Evolutionary conservation across 768 basidiomycete species (phyloP).

Genomic region (Xerocomus spinulosus): DNA sequence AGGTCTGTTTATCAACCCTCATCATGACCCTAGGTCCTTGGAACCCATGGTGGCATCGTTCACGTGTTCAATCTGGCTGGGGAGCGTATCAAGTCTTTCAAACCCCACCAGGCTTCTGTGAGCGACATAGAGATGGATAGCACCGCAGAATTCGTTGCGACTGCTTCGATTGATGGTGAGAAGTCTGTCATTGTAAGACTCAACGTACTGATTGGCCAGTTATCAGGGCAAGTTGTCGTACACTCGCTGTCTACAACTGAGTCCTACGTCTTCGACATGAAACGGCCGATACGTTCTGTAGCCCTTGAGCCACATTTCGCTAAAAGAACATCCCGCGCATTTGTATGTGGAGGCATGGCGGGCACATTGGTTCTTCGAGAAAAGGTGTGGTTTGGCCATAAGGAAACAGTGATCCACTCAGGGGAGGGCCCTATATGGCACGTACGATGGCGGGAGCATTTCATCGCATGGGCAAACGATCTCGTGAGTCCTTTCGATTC

Average conservation of each 20-base stretch:
- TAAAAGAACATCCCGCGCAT: slow-evolving; percentile 67
- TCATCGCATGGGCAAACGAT: slow-evolving; percentile 98
- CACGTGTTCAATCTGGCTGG: slow-evolving; percentile 80
- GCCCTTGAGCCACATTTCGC: slow-evolving; percentile 89
- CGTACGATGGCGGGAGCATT: slow-evolving; percentile 74
- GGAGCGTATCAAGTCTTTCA: slow-evolving; percentile 80
- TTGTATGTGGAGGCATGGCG: slow-evolving; percentile 90
- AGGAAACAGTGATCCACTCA: slow-evolving; percentile 74
- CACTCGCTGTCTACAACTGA: slow-evolving; percentile 77
- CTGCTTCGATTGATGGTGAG: slow-evolving; percentile 90
- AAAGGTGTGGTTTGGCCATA: slow-evolving; percentile 96
- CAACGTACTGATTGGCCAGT: slow-evolving; percentile 41
- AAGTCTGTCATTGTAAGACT: slow-evolving; percentile 34
- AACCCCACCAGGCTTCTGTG: slow-evolving; percentile 85
- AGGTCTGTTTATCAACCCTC: not conserved
- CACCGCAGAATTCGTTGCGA: slow-evolving; percentile 85
- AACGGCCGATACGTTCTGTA: slow-evolving; percentile 86
- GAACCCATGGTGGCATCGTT: slow-evolving; percentile 90
- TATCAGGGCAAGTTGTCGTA: slow-evolving; percentile 83
- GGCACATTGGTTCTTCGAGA: slow-evolving; percentile 84
- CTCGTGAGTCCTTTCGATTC: slow-evolving; percentile 45
- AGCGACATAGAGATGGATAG: slow-evolving; percentile 81
- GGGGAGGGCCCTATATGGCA: slow-evolving; percentile 97
- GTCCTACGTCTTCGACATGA: slow-evolving; percentile 83
- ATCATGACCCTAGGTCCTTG: slow-evolving; percentile 59